Evolutionary conservation across 2,329 filamentous ascomycete species (phyloP).

Genomic region (Cryphonectria radicalis): DNA sequence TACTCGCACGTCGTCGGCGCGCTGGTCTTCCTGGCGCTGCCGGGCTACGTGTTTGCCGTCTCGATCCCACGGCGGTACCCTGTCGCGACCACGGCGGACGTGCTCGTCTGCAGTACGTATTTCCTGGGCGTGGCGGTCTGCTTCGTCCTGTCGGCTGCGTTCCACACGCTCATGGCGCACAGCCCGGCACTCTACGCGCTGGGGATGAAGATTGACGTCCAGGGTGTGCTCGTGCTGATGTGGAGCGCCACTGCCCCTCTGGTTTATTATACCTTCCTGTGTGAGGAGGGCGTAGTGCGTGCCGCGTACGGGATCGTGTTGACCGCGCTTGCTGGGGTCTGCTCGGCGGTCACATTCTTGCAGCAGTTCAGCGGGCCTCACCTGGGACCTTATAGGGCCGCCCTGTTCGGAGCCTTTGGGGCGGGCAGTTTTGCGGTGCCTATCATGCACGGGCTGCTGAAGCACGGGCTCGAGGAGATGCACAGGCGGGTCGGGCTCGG

Average conservation of each 20-base stretch:
- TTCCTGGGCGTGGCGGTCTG: slow-evolving; percentile 50
- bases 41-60: slow-evolving; percentile 41
- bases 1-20: slow-evolving; percentile 49
- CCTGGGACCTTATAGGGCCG: slow-evolving; percentile 44
- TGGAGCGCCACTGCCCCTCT: slow-evolving; percentile 65
- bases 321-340: slow-evolving; percentile 41
- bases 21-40: slow-evolving; percentile 44
- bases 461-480: slow-evolving; percentile 40
- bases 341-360: slow-evolving; percentile 44
- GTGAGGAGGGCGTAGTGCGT: slow-evolving; percentile 37
- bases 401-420: slow-evolving; percentile 47
- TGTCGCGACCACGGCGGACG: slow-evolving; percentile 42
- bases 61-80: slow-evolving; percentile 42
- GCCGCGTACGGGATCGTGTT: slow-evolving; percentile 43
- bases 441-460: slow-evolving; percentile 42
- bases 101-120: slow-evolving; percentile 48
- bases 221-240: slow-evolving; percentile 64
- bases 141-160: slow-evolving; percentile 54
- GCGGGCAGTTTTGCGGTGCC: slow-evolving; percentile 45
- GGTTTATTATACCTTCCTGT: slow-evolving; percentile 59
- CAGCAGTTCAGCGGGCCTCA: slow-evolving; percentile 44
- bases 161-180: slow-evolving; percentile 62
- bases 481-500: slow-evolving; percentile 44
- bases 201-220: slow-evolving; percentile 64
- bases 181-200: slow-evolving; percentile 51